Evolutionary conservation across 2,329 filamentous ascomycete genomes (phyloP).

Genomic region (Microdochium trichocladiopsis): DNA sequence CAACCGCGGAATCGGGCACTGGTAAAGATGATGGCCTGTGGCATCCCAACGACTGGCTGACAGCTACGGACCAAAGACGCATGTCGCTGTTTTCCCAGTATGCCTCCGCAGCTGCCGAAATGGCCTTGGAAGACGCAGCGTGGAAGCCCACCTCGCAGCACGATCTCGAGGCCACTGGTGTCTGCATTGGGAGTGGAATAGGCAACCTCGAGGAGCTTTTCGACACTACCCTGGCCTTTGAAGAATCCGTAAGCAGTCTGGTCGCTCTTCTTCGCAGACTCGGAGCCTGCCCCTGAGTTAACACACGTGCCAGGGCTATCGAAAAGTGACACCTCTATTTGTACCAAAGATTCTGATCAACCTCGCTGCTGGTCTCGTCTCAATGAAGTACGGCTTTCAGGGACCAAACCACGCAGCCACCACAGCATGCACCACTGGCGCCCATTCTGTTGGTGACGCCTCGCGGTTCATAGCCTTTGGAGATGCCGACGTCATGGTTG

Average conservation of each 20-base stretch:
- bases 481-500: conserved; percentile 91
- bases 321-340: conserved; percentile 87
- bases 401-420: conserved; percentile 91
- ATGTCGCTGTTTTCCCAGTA: conserved; percentile 94
- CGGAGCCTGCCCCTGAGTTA: too few species aligned
- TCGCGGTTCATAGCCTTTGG: conserved; percentile 86
- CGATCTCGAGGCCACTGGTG: conserved; percentile 71
- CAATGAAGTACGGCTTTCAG: conserved; percentile 83
- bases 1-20: conserved; percentile 22
- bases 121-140: conserved; percentile 76
- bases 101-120: conserved; percentile 76
- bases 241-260: conserved; percentile 53
- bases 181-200: conserved; percentile 92
- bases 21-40: conserved; percentile 34
- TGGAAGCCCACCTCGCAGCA: conserved; percentile 59
- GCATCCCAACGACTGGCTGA: conserved; percentile 47
- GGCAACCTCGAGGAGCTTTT: conserved; percentile 91
- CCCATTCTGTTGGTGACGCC: conserved; percentile 90
- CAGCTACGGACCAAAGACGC: conserved; percentile 53
- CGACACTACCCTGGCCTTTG: conserved; percentile 70
- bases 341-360: conserved; percentile 93
- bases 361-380: conserved; percentile 87
- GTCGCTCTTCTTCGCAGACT: not conserved
- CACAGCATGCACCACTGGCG: conserved; percentile 93
- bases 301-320: conserved; percentile 63